Evolutionary conservation across 1,139 yeast species (phyloP).

Genomic region (Taphrina populina): DNA sequence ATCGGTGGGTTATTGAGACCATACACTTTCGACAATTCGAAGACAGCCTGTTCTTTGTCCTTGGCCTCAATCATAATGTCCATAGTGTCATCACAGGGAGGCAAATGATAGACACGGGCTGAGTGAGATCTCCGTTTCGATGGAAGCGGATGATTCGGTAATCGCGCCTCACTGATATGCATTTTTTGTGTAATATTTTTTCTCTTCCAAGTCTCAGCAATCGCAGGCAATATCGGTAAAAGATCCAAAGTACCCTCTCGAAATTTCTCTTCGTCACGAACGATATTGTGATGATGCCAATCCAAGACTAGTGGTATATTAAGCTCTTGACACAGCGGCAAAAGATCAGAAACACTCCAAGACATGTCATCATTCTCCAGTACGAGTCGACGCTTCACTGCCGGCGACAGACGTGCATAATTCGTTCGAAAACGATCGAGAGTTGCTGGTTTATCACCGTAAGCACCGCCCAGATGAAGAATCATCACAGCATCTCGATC

Average conservation of each 20-base stretch:
- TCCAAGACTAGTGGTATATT: slow-evolving; percentile 35
- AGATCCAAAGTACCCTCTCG: slow-evolving; percentile 34
- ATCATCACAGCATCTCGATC: slow-evolving; percentile 35
- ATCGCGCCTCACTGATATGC: slow-evolving; percentile 45
- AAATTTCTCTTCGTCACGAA: slow-evolving; percentile 32
- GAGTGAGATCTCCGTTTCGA: slow-evolving; percentile 34
- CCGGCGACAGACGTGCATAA: slow-evolving; percentile 33
- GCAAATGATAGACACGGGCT: slow-evolving; percentile 32
- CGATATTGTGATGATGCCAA: slow-evolving; percentile 37
- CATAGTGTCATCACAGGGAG: slow-evolving; percentile 43
- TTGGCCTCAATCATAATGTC: slow-evolving; percentile 42
- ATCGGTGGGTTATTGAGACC: slow-evolving; percentile 25
- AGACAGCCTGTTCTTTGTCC: slow-evolving; percentile 59
- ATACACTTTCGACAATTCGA: slow-evolving; percentile 43
- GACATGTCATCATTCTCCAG: slow-evolving; percentile 36
- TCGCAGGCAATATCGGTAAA: slow-evolving; percentile 28
- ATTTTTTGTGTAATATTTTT: slow-evolving; percentile 48
- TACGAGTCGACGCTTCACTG: slow-evolving; percentile 31
- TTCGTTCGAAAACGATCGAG: slow-evolving; percentile 34
- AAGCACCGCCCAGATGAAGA: slow-evolving; percentile 36
- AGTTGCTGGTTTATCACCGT: slow-evolving; percentile 35
- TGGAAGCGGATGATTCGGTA: slow-evolving; percentile 29
- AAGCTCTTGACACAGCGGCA: slow-evolving; percentile 36
- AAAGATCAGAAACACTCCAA: slow-evolving; percentile 35
- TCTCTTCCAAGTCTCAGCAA: slow-evolving; percentile 58